Evolutionary conservation across 2,329 filamentous ascomycete species (phyloP).

Genomic region (Ramularia endophylla): DNA sequence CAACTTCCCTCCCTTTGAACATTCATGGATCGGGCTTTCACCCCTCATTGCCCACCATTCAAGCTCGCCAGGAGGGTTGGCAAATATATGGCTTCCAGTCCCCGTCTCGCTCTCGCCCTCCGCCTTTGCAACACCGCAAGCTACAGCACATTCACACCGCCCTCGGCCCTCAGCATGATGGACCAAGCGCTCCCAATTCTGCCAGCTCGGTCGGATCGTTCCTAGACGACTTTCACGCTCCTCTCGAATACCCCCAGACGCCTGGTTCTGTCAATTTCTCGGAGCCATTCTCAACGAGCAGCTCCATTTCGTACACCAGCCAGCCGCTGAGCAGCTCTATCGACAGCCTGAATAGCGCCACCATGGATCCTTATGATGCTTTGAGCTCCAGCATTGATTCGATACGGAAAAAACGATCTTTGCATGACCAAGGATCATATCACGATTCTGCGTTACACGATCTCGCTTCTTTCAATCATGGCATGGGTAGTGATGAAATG

Average conservation of each 20-base stretch:
- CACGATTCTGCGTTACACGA: not conserved
- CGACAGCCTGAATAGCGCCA: slow-evolving; percentile 16
- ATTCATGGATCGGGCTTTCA: slow-evolving; percentile 9
- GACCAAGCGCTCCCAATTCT: slow-evolving; percentile 38
- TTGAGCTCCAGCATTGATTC: slow-evolving; percentile 43
- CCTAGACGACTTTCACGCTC: slow-evolving; percentile 44
- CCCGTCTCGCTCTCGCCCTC: slow-evolving; percentile 12
- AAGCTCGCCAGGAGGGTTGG: slow-evolving; percentile 26
- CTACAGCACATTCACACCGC: slow-evolving; percentile 40
- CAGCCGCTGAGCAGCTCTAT: slow-evolving; percentile 14
- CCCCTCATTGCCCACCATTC: slow-evolving; percentile 13
- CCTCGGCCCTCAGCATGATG: slow-evolving; percentile 36
- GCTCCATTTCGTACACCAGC: slow-evolving; percentile 13
- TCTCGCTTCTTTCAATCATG: slow-evolving; percentile 5
- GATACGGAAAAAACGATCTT: slow-evolving; percentile 32
- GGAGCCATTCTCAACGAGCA: slow-evolving; percentile 34
- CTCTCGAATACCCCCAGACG: slow-evolving; percentile 42
- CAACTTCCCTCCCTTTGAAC: slow-evolving; percentile 10
- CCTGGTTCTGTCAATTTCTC: slow-evolving; percentile 38
- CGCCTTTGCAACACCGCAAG: slow-evolving; percentile 34
- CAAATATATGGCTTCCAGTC: slow-evolving; percentile 32
- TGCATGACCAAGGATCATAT: not conserved
- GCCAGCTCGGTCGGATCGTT: slow-evolving; percentile 42
- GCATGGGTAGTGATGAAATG: slow-evolving; percentile 20
- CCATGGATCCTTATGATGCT: slow-evolving; percentile 33